These are phyloP conservation scores for Plasmodium reichenowi DNA, from an alignment of 169 alveolate genomes.

Conservation along the genomic window DNA sequence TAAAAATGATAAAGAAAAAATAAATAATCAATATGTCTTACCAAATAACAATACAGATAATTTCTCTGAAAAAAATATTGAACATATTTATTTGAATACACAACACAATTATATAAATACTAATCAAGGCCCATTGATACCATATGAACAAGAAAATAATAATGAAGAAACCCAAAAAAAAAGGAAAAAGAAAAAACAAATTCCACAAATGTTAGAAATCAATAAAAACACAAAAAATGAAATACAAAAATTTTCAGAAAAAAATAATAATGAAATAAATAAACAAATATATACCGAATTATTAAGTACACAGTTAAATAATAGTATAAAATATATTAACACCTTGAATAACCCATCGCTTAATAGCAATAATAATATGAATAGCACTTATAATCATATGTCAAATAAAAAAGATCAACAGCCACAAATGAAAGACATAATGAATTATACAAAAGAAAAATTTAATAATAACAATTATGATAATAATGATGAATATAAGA, in stretches of 20 bases:
- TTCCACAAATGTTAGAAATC: neutral
- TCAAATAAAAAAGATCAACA: slow-evolving; percentile 3
- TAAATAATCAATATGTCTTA: neutral
- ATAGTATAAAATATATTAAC: slow-evolving; percentile 12
- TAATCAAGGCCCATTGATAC: neutral
- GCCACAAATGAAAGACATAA: neutral
- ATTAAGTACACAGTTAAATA: slow-evolving; percentile 17
- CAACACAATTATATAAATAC: neutral
- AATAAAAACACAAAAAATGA: neutral
- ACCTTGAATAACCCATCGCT: neutral
- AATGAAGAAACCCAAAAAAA: neutral
- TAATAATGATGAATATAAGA: neutral
- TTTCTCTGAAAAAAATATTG: neutral
- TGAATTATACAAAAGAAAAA: neutral
- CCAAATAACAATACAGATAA: neutral
- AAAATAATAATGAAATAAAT: slow-evolving; percentile 16
- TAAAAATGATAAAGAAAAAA: neutral
- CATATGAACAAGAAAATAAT: neutral
- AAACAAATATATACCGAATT: slow-evolving; percentile 8
- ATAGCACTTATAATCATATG: slow-evolving; percentile 7
- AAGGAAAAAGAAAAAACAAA: neutral
- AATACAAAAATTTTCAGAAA: neutral
- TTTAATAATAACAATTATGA: neutral
- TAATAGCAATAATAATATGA: slow-evolving; percentile 22
- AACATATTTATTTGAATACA: neutral